These are phyloP conservation scores for Dendrocalamus latiflorus DNA, from an alignment of 202 grass and related monocot species.

Conservation along the genomic window DNA sequence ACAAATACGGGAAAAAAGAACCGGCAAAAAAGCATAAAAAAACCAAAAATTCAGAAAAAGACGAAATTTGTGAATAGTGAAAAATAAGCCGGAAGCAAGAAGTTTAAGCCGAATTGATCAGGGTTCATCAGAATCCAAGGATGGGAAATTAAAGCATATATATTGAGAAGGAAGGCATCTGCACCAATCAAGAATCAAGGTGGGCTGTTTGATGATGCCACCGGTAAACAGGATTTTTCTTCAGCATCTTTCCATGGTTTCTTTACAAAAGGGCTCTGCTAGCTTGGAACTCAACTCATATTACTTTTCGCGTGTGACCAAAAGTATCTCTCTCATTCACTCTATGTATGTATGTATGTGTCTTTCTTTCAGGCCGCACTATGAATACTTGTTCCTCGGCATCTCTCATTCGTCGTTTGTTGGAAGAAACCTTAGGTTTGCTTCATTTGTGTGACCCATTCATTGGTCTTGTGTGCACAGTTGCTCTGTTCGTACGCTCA, in stretches of 20 bases:
- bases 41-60: no score
- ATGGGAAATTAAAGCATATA: background rate
- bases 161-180: background rate
- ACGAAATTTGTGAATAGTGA: no score
- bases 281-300: background rate
- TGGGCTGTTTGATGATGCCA: no score
- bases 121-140: background rate
- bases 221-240: no score
- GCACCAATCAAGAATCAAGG: background rate
- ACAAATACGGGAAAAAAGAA: no score
- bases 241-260: background rate
- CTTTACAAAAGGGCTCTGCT: background rate
- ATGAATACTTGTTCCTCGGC: no score
- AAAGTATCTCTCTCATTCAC: background rate
- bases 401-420: background rate
- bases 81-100: no score
- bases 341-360: background rate
- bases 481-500: background rate
- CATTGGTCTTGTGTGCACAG: background rate
- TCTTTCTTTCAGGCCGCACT: no score
- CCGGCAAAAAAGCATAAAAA: no score
- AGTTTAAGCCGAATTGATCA: no score
- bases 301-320: background rate
- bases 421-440: background rate
- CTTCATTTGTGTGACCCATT: background rate